Evolutionary conservation across 1,284 basidiomycete species (phyloP), one percentile per base, ranked within the genome.

Genomic region (Phellinidium pouzarii): DNA sequence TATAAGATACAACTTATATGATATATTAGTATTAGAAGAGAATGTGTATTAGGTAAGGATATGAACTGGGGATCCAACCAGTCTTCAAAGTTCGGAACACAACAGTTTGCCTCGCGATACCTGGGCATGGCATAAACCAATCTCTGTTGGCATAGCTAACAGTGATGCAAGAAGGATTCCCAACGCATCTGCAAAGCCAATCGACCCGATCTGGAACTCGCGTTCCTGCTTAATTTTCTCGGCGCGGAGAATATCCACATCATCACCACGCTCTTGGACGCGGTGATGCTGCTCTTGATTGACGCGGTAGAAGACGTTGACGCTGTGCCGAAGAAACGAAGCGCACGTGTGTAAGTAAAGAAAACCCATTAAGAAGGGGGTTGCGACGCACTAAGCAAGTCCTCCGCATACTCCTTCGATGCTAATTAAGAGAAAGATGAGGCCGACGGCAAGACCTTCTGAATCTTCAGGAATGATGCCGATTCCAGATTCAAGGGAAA

Each of bases 391-490:
- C 87, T 94, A 95, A n/a, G 90, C 90, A n/a, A 87, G 72, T 1
- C 92, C 92, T 42, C 92, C 92, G 59, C 91, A 94, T 38, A 94
- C 75, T 5, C 92, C 92, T 65, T 94, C 92, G 9, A 92, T 61
- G 56, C 84, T 82, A 60, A 94, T 84, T 44, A 94, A 75, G n/a
- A 81, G 53, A 65, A 92, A 91, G 1, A 92, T 82, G 20, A 82
- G 65, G 8, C 74, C 65, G 59, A 91, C 81, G 52, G 78, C 84
- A 36, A 73, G 61, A 40, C 73, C 77, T 50, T 78, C 71, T n/a
- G 70, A 66, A 4, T 73, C 69, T 3, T 72, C 71, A 2, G 75
- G 66, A 64, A 84, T 82, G 52, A 89, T 68, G 2, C 86, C 87
- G 3, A 78, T 63, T 0, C 80, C 82, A 2, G 84, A 82, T 68